phyloP scores from a whole-genome alignment of 2,329 filamentous ascomycete genomes.

The Daldinia sp. region DNA sequence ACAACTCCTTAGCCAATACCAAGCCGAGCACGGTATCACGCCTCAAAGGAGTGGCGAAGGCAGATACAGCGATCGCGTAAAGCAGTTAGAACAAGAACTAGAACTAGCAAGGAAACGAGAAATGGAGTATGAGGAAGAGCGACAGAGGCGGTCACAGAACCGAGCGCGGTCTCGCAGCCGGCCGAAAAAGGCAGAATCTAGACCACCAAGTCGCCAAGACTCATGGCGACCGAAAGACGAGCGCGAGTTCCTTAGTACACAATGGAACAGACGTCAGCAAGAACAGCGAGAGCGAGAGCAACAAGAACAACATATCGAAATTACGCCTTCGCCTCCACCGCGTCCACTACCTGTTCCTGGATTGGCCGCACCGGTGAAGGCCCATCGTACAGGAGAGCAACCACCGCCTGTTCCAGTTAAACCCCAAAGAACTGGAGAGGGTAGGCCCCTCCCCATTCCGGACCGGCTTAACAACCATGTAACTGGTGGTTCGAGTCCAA shows the following conservation, averaged over 20 bases:
- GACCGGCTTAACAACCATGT: conserved; percentile 42
- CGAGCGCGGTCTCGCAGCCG: conserved; percentile 59
- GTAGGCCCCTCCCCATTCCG: conserved; percentile 68
- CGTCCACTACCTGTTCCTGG: conserved; percentile 58
- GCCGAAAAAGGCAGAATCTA: conserved; percentile 50
- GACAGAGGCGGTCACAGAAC: conserved; percentile 63
- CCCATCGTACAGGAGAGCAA: conserved; percentile 47
- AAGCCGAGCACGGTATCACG: conserved; percentile 71
- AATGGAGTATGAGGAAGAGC: conserved; percentile 70
- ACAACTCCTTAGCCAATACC: conserved; percentile 89
- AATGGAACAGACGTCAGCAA: conserved; percentile 60
- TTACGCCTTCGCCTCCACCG: conserved; percentile 48
- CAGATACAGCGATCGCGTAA: conserved; percentile 75
- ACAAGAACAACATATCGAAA: conserved; percentile 33
- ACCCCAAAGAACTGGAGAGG: conserved; percentile 55
- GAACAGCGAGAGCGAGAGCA: conserved; percentile 37
- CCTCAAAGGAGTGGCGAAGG: conserved; percentile 55
- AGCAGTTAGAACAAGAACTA: conserved; percentile 81
- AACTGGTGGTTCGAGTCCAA: conserved; percentile 48
- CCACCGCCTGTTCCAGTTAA: conserved; percentile 48
- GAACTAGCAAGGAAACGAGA: conserved; percentile 73
- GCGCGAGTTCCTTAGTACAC: conserved; percentile 71
- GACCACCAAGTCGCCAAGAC: conserved; percentile 67
- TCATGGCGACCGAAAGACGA: conserved; percentile 75
- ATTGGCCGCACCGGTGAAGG: conserved; percentile 50